Base-by-base conservation (phyloP, 805 yeast genomes). In the Candida arabinofermentans region DNA sequence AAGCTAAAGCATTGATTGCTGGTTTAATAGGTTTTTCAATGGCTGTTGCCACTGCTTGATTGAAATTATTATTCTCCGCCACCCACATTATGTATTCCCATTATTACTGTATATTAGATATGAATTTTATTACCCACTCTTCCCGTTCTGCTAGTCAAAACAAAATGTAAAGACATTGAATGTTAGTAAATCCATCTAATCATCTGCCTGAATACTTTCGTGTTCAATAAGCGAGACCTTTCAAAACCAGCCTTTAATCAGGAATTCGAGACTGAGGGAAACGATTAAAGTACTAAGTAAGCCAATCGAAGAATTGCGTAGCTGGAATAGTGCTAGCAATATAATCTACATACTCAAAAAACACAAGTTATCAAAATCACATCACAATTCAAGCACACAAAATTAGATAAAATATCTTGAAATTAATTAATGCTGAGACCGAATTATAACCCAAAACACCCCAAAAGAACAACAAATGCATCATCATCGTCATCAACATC, bases 1-100 rank as follows among this genome's bases (percentile, higher is more conserved):
- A 51, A 27, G 24, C 40, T 13, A 55, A 50, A 34, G 47, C 50
- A 7, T 31, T 55, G 1, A 37, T 57, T 8, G 51, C 48, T 6
- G 56, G 55, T 14, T 17, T 50, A 13, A 3, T 57, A 34, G 58
- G 57, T n/a, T 22, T 54, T 9, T 40, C 50, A 29, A 17, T 54
- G 34, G 13, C 53, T n/a, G 24, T 58, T 12, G 49, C 49, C 8
- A 54, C 54, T 27, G 27, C 51, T 14, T 53, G 39, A 41, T 8
- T 16, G 12, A 8, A 18, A 13, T 9, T 7, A 4, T 12, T 21
- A 14, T 12, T 23, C 21, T 26, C 8, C n/a, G 19, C 14, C 23
- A 14, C 24, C 19, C 7, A 31, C 22, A 21, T 22, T 22, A 10
- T n/a, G 8, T n/a, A 16, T 14, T 16, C 6, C 24, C 10, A 10